Evolutionary conservation across 306 rosid species (phyloP), one percentile per base, ranked within the genome.

Genomic region (Cicer judaicum): DNA sequence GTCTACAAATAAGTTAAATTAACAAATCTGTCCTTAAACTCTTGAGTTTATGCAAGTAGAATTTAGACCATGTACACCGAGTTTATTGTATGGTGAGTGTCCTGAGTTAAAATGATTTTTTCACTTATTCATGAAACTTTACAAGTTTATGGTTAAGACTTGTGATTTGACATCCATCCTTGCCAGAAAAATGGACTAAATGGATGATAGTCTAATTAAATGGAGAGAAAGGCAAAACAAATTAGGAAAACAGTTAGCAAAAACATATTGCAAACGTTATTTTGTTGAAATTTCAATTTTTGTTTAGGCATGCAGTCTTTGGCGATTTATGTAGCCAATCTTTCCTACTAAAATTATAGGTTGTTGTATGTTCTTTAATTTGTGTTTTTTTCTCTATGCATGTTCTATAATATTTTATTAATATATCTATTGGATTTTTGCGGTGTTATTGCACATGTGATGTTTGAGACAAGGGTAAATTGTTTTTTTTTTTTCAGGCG

Each of bases 401-500:
- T 24, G 43, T 24, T 63, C 12, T 46, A 40, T 50, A 49, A 29
- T 64, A 41, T 38, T 52, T 54, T 60, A 11, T 38, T 43, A 16
- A 52, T 68, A 4, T 64, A 49, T 68, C 11, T 41, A 56, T 10
- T 72, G 69, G 59, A 47, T 6, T 70, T 64, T 49, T 24, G 41
- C 61, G 10, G 13, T 68, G 10, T 29, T 36, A 74, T 49, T 46
- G 70, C 34, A 34, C 53, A 29, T 81, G 29, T 81, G 19, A 34
- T 79, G 19, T 75, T 64, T 72, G 38, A 67, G 43, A 40, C 73
- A 54, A 72, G 57, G 56, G 63, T 79, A 44, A 49, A 72, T 57
- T 76, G 15, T 55, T 40, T 49, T 44, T 74, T 49, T 44, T 74
- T 64, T 40, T 64, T 40, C 93, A 95, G 99, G 96, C 87, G 70